Conservation (phyloP, 2,329 filamentous ascomycete genomes). For the Epicoccum nigrum region DNA sequence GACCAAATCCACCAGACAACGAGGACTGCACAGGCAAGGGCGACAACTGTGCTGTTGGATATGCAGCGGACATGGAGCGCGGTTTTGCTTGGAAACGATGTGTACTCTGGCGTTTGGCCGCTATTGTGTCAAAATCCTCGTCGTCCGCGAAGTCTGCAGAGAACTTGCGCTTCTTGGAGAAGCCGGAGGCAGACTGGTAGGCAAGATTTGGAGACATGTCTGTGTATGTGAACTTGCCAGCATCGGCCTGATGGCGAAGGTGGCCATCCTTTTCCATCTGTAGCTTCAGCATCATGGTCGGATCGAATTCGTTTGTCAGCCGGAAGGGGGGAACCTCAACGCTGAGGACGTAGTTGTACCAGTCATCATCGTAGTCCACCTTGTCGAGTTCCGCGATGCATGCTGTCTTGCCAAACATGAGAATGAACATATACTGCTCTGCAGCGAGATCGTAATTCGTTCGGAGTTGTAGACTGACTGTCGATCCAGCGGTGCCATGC, state of each 20-base stretch:
- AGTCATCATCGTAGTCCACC: slow-evolving; percentile 61
- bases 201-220: slow-evolving; percentile 49
- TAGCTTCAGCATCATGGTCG: slow-evolving; percentile 64
- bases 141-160: slow-evolving; percentile 37
- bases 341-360: slow-evolving; percentile 73
- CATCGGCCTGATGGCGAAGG: slow-evolving; percentile 58
- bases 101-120: slow-evolving; percentile 48
- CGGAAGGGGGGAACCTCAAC: slow-evolving; percentile 72
- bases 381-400: slow-evolving; percentile 71
- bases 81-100: slow-evolving; percentile 45
- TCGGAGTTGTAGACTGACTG: slow-evolving; percentile 74
- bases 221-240: slow-evolving; percentile 68
- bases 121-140: slow-evolving; percentile 34
- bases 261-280: slow-evolving; percentile 64
- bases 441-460: slow-evolving; percentile 75
- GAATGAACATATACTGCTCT: slow-evolving; percentile 61
- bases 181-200: slow-evolving; percentile 39
- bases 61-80: slow-evolving; percentile 38
- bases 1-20: slow-evolving; percentile 44
- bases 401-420: slow-evolving; percentile 81
- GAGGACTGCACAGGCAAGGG: slow-evolving; percentile 48
- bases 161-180: slow-evolving; percentile 42
- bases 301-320: slow-evolving; percentile 61
- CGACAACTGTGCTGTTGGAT: slow-evolving; percentile 44
- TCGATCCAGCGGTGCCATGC: slow-evolving; percentile 71